Percentiles rank a stretch among this genome's conserved stretches.
Evolutionary conservation across 169 alveolate genomes (phyloP).

Genomic region (Plasmodium adleri): DNA sequence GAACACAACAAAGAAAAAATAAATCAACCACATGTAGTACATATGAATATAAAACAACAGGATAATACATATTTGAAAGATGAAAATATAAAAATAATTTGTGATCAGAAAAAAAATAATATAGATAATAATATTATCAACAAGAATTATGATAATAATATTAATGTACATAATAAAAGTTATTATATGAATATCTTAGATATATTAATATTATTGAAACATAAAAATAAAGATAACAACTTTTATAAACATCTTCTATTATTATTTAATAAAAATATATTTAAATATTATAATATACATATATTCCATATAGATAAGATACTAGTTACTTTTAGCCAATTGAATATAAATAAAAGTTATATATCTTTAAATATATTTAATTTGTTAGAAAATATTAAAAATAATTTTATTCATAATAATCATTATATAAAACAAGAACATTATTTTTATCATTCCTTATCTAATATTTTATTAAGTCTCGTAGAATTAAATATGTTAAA

Average conservation of each 20-base stretch:
- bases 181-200: constrained; percentile 37
- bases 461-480: constrained; percentile 30
- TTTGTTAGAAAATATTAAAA: constrained; percentile 50
- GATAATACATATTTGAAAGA: too few species aligned
- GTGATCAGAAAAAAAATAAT: not conserved
- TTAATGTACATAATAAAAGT: constrained; percentile 28
- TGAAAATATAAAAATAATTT: not conserved
- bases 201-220: constrained; percentile 19
- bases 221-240: not conserved
- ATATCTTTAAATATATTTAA: constrained; percentile 12
- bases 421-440: constrained; percentile 13
- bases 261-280: constrained; percentile 28
- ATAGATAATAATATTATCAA: not conserved
- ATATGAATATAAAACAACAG: not conserved
- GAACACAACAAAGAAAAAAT: not conserved
- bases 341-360: constrained; percentile 11
- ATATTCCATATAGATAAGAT: constrained; percentile 64
- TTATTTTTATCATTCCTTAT: constrained; percentile 28
- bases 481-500: constrained; percentile 35
- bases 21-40: not conserved
- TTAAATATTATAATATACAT: constrained; percentile 19
- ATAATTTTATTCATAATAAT: constrained; percentile 16
- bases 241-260: constrained; percentile 15
- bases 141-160: not conserved
- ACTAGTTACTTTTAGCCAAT: constrained; percentile 25